A percentile compares a stretch with the other conserved stretches of the same genome.
Conservation (phyloP, 2,329 filamentous ascomycete species). For the Hymenoscyphus repandus region DNA sequence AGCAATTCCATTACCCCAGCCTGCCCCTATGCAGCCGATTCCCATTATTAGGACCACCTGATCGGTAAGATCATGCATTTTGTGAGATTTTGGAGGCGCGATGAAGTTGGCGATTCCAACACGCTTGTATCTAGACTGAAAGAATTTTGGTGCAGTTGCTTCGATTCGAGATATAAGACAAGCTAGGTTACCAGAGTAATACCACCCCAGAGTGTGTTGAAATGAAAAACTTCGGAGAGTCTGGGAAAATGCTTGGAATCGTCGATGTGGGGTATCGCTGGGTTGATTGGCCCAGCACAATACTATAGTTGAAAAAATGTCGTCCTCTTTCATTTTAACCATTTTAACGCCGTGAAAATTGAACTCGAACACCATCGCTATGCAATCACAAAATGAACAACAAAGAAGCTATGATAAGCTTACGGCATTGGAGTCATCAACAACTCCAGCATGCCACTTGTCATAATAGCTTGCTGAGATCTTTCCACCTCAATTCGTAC, state of each 20-base stretch:
- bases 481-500: constrained; percentile 76
- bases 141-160: neutral
- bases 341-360: neutral
- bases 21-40: constrained; percentile 38
- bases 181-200: no score
- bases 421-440: constrained; percentile 47
- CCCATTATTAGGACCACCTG: constrained; percentile 43
- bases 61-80: constrained; percentile 36
- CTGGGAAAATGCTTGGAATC: neutral
- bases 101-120: constrained; percentile 14
- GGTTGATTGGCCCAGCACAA: constrained; percentile 2
- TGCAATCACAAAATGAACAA: constrained; percentile 29
- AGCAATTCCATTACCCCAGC: constrained; percentile 48
- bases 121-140: neutral
- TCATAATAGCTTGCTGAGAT: constrained; percentile 76
- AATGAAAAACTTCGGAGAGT: neutral
- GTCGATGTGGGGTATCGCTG: constrained; percentile 5
- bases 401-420: constrained; percentile 9
- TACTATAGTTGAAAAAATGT: neutral
- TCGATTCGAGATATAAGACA: no score
- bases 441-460: constrained; percentile 83
- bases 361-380: constrained; percentile 37
- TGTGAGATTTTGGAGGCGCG: constrained; percentile 17
- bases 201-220: no score
- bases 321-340: neutral